phyloP scores from a whole-genome alignment of 192 early-diverging fungal species.

The Umbelopsis ramanniana region DNA sequence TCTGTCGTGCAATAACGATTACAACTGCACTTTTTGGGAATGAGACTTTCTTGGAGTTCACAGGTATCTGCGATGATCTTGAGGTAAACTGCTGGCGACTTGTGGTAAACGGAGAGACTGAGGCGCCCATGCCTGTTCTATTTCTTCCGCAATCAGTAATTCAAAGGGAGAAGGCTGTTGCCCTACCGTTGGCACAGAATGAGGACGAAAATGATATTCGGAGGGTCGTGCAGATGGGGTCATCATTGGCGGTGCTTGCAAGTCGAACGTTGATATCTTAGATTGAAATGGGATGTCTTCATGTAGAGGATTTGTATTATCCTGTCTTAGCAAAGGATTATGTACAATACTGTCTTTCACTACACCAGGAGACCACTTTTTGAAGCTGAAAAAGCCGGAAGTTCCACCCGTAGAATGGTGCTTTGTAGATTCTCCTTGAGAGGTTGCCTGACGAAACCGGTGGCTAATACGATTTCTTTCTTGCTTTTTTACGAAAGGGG shows the following conservation, averaged over 20 bases:
- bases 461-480: slow-evolving; percentile 10
- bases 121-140: slow-evolving; percentile 12
- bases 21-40: neutral
- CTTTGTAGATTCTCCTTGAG: slow-evolving; percentile 1
- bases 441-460: neutral
- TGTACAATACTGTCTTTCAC: neutral
- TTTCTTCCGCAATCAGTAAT: slow-evolving; percentile 16
- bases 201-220: neutral
- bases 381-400: neutral
- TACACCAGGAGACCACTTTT: neutral
- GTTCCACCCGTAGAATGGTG: neutral
- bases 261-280: neutral
- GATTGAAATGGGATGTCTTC: slow-evolving; percentile 1
- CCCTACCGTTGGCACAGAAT: neutral
- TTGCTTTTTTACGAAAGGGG: neutral
- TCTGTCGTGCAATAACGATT: too few relatives aligned
- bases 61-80: neutral
- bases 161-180: slow-evolving; percentile 7
- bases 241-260: neutral
- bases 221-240: neutral
- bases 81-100: neutral
- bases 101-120: neutral
- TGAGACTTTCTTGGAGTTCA: neutral
- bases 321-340: neutral
- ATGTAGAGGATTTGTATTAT: neutral